A percentile compares a stretch with the other conserved stretches of the same genome.
Evolutionary conservation across 2,329 filamentous ascomycete species (phyloP).

Genomic region (Epichloe gansuensis): DNA sequence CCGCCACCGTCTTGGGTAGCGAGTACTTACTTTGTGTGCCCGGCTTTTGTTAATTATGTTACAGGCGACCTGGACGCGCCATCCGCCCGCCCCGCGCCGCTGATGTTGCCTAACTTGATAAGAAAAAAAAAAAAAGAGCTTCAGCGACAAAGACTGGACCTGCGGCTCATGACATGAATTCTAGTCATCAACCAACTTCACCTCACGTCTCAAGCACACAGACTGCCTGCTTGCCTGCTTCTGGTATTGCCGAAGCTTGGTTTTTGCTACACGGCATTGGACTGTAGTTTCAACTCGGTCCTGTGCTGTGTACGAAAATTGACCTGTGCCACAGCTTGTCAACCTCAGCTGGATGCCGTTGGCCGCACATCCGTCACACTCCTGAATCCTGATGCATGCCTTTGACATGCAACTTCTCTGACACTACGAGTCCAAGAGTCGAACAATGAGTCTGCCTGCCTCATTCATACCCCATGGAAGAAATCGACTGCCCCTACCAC

Average conservation of each 20-base stretch:
- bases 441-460: background rate
- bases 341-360: background rate
- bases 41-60: background rate
- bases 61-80: slow-evolving; percentile 4
- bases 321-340: background rate
- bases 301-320: background rate
- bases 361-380: slow-evolving; percentile 2
- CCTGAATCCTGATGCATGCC: background rate
- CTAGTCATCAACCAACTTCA: background rate
- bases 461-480: background rate
- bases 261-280: background rate
- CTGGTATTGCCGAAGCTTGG: background rate
- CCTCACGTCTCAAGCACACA: too few species aligned
- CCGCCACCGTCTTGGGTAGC: background rate
- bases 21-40: background rate
- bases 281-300: background rate
- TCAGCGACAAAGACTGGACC: background rate
- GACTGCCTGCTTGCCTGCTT: background rate
- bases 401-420: background rate
- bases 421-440: background rate
- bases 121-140: background rate
- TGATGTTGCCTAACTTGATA: too few species aligned
- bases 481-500: background rate
- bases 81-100: background rate
- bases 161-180: background rate